A percentile compares a stretch with the other conserved stretches of the same genome.
phyloP scores from a whole-genome alignment of 305 asterid genomes.

The Ilex paraguariensis region DNA sequence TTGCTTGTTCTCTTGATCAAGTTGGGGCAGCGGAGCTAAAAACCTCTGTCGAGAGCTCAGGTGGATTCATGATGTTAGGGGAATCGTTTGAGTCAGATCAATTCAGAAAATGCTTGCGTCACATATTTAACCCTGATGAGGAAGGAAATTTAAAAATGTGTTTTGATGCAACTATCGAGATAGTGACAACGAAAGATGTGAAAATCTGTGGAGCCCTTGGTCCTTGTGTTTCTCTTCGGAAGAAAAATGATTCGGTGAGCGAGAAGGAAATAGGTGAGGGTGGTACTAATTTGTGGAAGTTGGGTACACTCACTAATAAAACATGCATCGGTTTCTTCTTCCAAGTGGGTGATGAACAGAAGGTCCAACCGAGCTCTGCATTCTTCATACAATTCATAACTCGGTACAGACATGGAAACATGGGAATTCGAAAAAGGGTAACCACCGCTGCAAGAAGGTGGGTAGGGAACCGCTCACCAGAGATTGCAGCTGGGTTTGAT shows the following conservation, averaged over 20 bases:
- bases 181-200: conserved; percentile 66
- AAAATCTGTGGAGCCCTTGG: conserved; percentile 86
- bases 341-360: conserved; percentile 58
- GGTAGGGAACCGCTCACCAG: conserved; percentile 70
- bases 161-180: conserved; percentile 82
- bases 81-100: conserved; percentile 83
- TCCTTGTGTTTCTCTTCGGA: conserved; percentile 61
- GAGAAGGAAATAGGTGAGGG: conserved; percentile 71
- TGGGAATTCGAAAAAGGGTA: conserved; percentile 78
- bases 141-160: conserved; percentile 64
- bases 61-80: conserved; percentile 79
- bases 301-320: conserved; percentile 56
- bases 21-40: conserved; percentile 90
- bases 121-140: conserved; percentile 49
- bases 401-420: conserved; percentile 56
- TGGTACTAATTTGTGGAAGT: conserved; percentile 72
- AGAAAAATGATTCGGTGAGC: conserved; percentile 59
- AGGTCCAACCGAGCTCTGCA: conserved; percentile 61
- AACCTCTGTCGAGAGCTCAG: conserved; percentile 63
- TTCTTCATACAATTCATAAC: conserved; percentile 81
- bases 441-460: conserved; percentile 92
- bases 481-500: conserved; percentile 75
- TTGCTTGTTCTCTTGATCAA: conserved; percentile 93
- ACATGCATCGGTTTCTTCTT: conserved; percentile 89
- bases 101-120: conserved; percentile 60